Percentiles rank a stretch among this genome's conserved stretches.
Conservation (phyloP, 163 green algal species). For the Chlorella variabilis region DNA sequence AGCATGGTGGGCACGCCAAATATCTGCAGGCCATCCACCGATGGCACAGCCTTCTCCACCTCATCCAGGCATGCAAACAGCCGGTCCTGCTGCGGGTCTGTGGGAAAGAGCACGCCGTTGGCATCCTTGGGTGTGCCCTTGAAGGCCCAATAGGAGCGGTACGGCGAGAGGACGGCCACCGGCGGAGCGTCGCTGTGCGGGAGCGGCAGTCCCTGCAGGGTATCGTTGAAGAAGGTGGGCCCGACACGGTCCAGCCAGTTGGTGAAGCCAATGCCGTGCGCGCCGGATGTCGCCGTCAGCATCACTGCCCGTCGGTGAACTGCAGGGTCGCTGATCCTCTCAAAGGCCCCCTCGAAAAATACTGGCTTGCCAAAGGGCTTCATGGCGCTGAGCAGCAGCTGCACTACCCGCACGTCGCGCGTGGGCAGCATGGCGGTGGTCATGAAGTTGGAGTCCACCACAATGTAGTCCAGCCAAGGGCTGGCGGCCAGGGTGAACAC, state of each 20-base stretch:
- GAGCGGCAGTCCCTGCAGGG: neutral
- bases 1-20: conserved; percentile 8
- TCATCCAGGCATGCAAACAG: neutral
- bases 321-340: neutral
- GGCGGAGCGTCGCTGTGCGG: neutral
- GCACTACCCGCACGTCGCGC: neutral
- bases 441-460: conserved; percentile 1
- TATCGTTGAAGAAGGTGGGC: conserved; percentile 9
- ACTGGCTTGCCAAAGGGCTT: conserved; percentile 8
- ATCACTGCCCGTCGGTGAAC: neutral
- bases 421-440: conserved; percentile 3
- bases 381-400: conserved; percentile 12
- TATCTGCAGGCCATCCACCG: neutral
- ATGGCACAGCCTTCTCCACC: neutral
- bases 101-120: neutral
- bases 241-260: conserved; percentile 8
- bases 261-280: conserved; percentile 6
- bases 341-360: conserved; percentile 4
- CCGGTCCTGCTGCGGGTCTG: neutral
- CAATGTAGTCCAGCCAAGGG: conserved; percentile 12
- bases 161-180: neutral
- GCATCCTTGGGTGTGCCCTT: neutral
- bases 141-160: neutral
- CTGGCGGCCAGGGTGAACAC: conserved; percentile 8
- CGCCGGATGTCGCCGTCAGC: neutral